phyloP scores from a whole-genome alignment of 2,329 filamentous ascomycete species.

The Botrytis hyacinthi region DNA sequence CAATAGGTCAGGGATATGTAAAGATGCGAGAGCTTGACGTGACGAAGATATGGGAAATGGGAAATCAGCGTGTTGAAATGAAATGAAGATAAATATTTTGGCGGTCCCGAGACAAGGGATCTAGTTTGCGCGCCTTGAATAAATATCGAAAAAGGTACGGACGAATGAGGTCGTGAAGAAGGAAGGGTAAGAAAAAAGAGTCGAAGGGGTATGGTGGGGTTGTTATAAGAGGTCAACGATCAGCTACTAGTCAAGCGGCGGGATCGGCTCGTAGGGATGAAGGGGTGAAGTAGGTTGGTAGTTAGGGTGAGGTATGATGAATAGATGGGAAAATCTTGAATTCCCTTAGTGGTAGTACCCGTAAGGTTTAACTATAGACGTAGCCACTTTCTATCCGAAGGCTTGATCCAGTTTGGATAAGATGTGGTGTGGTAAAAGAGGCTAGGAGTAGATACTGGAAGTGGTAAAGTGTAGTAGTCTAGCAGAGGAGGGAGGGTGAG shows the following conservation, averaged over 20 bases:
- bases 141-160: conserved; percentile 21
- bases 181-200: conserved; percentile 32
- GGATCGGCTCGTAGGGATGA: conserved; percentile 19
- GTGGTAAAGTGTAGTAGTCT: conserved; percentile 15
- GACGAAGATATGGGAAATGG: conserved; percentile 6
- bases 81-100: conserved; percentile 40
- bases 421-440: background rate
- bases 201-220: conserved; percentile 20
- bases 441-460: conserved; percentile 19
- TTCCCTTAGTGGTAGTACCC: conserved; percentile 8
- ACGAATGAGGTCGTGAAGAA: conserved; percentile 27
- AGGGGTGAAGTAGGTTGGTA: conserved; percentile 8
- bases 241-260: conserved; percentile 20
- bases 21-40: conserved; percentile 25
- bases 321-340: conserved; percentile 18
- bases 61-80: conserved; percentile 26
- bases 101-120: conserved; percentile 54
- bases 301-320: conserved; percentile 5
- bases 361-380: conserved; percentile 6
- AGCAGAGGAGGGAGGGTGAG: background rate
- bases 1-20: conserved; percentile 25
- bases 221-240: conserved; percentile 22
- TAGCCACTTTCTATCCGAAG: conserved; percentile 8
- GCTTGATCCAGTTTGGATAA: conserved; percentile 2
- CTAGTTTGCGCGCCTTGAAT: conserved; percentile 53